Percentiles rank a stretch among this genome's conserved stretches.
Conservation (phyloP, 129 eudicot genomes). For the Saposhnikovia divaricata region DNA sequence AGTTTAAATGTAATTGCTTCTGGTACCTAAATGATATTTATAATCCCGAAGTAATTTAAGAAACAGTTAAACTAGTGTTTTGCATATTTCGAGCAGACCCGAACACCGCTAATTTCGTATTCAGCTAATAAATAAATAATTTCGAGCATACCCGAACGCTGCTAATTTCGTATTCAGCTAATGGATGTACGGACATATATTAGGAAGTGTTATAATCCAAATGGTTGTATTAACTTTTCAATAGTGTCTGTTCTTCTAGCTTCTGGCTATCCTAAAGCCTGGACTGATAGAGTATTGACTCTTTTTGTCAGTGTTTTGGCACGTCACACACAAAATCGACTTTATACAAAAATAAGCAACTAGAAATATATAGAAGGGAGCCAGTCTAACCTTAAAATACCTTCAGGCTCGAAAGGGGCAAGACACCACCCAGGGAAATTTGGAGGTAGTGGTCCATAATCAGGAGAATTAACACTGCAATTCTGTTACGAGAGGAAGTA, state of each 20-base stretch:
- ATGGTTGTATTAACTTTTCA: background rate
- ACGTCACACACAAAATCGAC: background rate
- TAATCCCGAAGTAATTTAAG: background rate
- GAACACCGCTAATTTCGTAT: background rate
- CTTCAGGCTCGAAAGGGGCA: constrained; percentile 99
- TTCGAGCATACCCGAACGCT: background rate
- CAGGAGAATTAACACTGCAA: constrained; percentile 91
- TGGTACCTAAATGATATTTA: background rate
- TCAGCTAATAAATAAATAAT: background rate
- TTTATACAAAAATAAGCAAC: background rate
- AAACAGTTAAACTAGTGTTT: background rate
- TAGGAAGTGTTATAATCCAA: background rate
- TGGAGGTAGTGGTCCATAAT: constrained; percentile 86
- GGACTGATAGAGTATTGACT: background rate
- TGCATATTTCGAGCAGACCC: background rate
- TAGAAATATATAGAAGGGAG: background rate
- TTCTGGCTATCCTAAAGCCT: background rate
- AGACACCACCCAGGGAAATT: constrained; percentile 87
- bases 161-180: background rate
- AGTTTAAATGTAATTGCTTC: background rate
- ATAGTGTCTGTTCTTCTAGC: background rate
- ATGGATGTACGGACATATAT: background rate
- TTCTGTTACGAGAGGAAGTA: constrained; percentile 43
- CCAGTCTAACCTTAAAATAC: constrained; percentile 56
- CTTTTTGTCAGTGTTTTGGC: background rate